These are phyloP conservation scores for Aphanomyces stellatus DNA, from an alignment of 352 stramenopile genomes.

Conservation along the genomic window DNA sequence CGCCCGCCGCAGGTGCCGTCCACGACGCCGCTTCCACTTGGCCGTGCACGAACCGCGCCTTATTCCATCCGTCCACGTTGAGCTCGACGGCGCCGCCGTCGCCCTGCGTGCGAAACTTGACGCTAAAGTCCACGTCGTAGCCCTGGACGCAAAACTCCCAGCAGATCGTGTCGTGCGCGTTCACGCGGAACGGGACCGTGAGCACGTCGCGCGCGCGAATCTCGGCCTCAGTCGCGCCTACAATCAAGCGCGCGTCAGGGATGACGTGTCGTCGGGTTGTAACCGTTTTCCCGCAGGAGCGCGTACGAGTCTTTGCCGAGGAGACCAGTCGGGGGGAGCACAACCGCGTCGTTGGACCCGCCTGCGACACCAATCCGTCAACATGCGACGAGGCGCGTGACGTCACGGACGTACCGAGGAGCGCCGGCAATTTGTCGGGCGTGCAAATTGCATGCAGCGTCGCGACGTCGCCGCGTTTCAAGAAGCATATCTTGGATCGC, in stretches of 20 bases:
- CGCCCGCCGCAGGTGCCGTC: conserved; percentile 52
- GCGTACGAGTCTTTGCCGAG: conserved; percentile 48
- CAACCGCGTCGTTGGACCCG: conserved; percentile 39
- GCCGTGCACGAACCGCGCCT: conserved; percentile 30
- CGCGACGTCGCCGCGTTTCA: conserved; percentile 29
- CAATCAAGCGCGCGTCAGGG: not conserved
- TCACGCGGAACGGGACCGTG: conserved; percentile 63
- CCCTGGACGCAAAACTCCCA: conserved; percentile 64
- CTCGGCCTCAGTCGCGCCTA: conserved; percentile 47
- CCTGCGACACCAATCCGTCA: conserved; percentile 26
- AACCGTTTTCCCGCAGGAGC: conserved; percentile 54
- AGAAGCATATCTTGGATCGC: conserved; percentile 38
- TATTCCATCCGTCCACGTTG: conserved; percentile 36
- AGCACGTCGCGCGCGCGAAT: conserved; percentile 49
- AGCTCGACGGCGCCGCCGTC: conserved; percentile 47
- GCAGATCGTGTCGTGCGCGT: conserved; percentile 59
- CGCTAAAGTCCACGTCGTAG: conserved; percentile 53
- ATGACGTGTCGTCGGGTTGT: no score
- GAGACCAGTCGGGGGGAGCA: conserved; percentile 56
- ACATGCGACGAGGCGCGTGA: not conserved
- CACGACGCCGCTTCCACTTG: conserved; percentile 42
- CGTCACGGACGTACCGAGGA: not conserved
- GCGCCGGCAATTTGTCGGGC: not conserved
- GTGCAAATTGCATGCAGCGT: not conserved
- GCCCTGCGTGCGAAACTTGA: conserved; percentile 66